Evolutionary conservation across 805 yeast species (phyloP).

Genomic region (Teunomyces atbi): DNA sequence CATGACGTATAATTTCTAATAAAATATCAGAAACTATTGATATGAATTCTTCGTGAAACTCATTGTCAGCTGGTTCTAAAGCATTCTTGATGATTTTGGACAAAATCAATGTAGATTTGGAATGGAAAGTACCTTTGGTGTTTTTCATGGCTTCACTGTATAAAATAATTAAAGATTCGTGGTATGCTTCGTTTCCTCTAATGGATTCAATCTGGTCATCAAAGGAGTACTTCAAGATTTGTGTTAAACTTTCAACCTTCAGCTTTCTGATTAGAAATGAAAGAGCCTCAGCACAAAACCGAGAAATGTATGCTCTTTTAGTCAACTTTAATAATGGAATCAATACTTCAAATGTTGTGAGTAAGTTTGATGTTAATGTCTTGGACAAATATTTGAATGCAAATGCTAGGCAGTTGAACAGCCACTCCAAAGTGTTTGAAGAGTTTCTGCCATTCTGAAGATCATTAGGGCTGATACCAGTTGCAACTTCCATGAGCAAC

Average conservation of each 20-base stretch:
- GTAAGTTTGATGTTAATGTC: conserved; percentile 57
- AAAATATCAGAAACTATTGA: conserved; percentile 56
- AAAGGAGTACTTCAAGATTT: conserved; percentile 46
- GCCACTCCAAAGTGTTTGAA: conserved; percentile 71
- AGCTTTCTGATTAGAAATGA: conserved; percentile 79
- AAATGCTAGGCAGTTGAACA: conserved; percentile 82
- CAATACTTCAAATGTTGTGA: conserved; percentile 65
- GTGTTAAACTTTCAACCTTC: conserved; percentile 42
- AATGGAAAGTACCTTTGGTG: conserved; percentile 70
- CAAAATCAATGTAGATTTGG: conserved; percentile 58
- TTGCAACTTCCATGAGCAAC: conserved; percentile 48
- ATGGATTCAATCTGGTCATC: conserved; percentile 28
- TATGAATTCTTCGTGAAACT: conserved; percentile 8
- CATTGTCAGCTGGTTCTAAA: conserved; percentile 6
- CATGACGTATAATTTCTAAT: conserved; percentile 52
- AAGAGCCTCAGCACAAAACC: conserved; percentile 88
- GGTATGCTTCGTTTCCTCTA: conserved; percentile 46
- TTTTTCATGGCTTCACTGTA: conserved; percentile 74
- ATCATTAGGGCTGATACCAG: conserved; percentile 36
- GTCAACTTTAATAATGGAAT: conserved; percentile 60
- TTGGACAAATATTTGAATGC: conserved; percentile 83
- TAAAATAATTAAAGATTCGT: conserved; percentile 56
- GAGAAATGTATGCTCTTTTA: conserved; percentile 61
- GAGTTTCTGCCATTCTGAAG: conserved; percentile 56
- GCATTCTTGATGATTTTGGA: conserved; percentile 40